These are phyloP conservation scores for Cryphonectria carpinicola DNA, from an alignment of 2,329 filamentous ascomycete genomes.

Conservation along the genomic window DNA sequence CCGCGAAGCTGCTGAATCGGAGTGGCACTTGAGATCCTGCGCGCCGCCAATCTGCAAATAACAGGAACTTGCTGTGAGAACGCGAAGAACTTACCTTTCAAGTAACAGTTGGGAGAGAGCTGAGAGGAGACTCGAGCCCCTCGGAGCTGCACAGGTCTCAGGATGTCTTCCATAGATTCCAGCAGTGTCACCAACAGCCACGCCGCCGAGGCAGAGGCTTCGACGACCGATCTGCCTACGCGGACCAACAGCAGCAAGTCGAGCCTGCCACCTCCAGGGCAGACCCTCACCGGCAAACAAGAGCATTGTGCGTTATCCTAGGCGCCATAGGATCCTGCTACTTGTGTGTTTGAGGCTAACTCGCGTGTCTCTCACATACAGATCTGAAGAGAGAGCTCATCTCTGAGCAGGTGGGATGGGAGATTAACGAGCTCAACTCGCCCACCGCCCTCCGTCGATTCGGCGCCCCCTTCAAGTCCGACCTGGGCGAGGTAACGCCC, in stretches of 20 bases:
- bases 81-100: background rate
- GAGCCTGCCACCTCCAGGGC: conserved; percentile 45
- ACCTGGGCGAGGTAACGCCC: conserved; percentile 89
- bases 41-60: background rate
- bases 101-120: too few species aligned
- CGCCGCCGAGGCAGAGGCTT: conserved; percentile 3
- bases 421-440: conserved; percentile 91
- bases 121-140: too few species aligned
- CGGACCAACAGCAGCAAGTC: conserved; percentile 36
- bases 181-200: conserved; percentile 18
- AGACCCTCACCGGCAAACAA: conserved; percentile 85
- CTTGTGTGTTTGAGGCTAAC: conserved; percentile 32
- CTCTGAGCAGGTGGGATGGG: conserved; percentile 83
- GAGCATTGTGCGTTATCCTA: conserved; percentile 77
- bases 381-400: conserved; percentile 97
- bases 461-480: conserved; percentile 91
- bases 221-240: conserved; percentile 29
- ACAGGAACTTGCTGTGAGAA: background rate
- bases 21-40: background rate
- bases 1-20: background rate
- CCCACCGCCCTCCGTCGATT: conserved; percentile 94
- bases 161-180: conserved; percentile 15
- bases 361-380: conserved; percentile 42
- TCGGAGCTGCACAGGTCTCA: background rate
- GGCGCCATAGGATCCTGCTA: background rate